Percentiles rank a stretch among this genome's conserved stretches.
These are phyloP conservation scores for Hysterangium stoloniferum DNA, from an alignment of 768 basidiomycete genomes.

Conservation along the genomic window DNA sequence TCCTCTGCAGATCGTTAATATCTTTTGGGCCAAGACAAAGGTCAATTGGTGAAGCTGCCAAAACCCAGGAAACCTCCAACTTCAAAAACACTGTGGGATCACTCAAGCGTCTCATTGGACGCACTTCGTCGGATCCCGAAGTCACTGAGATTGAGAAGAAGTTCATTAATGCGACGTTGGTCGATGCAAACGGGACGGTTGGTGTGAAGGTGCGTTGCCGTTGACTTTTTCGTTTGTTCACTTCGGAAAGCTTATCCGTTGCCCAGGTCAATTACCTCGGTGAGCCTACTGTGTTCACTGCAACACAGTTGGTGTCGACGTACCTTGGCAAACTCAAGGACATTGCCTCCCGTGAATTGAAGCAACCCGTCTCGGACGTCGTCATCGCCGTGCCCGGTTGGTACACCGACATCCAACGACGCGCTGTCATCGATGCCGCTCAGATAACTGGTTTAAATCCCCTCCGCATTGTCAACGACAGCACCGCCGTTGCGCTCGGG, in stretches of 20 bases:
- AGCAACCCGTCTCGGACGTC: conserved; percentile 78
- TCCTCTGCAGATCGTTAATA: conserved; percentile 67
- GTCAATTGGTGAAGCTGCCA: conserved; percentile 88
- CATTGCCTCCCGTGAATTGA: conserved; percentile 78
- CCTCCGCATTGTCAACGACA: conserved; percentile 95
- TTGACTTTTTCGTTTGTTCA: background rate
- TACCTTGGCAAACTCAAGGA: conserved; percentile 90
- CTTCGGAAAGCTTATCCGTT: background rate
- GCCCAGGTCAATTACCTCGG: conserved; percentile 81
- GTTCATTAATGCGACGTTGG: conserved; percentile 79
- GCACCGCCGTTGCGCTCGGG: conserved; percentile 90
- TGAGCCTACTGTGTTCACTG: conserved; percentile 70
- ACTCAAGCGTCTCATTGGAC: conserved; percentile 84
- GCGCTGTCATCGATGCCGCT: conserved; percentile 86
- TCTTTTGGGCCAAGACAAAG: conserved; percentile 91
- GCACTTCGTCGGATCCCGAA: conserved; percentile 73
- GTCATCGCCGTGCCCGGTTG: conserved; percentile 96
- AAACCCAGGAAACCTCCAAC: conserved; percentile 96
- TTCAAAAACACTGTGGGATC: conserved; percentile 96
- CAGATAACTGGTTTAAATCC: conserved; percentile 82
- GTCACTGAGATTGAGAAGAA: conserved; percentile 80
- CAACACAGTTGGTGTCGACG: conserved; percentile 86
- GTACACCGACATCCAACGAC: conserved; percentile 91
- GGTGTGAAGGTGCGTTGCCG: conserved; percentile 68
- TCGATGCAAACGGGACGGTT: conserved; percentile 76